Evolutionary conservation across 495 filamentous ascomycete genomes (phyloP).

Genomic region (Penicillium silybi): DNA sequence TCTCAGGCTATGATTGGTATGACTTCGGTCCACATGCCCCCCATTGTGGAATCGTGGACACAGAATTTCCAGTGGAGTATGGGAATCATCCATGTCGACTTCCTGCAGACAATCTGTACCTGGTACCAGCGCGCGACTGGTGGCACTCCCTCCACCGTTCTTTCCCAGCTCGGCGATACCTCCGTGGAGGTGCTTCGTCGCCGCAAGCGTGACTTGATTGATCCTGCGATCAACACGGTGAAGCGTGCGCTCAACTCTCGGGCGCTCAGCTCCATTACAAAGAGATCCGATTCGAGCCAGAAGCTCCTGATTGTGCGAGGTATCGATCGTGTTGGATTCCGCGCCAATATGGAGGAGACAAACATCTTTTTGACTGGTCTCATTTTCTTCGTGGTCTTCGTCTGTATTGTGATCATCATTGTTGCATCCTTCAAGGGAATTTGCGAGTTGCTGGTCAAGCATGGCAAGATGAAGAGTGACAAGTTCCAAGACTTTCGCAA

Average conservation of each 20-base stretch:
- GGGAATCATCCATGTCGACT: conserved; percentile 87
- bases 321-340: conserved; percentile 88
- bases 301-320: conserved; percentile 71
- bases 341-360: conserved; percentile 76
- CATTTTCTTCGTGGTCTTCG: conserved; percentile 83
- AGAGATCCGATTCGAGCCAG: conserved; percentile 42
- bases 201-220: conserved; percentile 39
- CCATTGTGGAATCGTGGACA: conserved; percentile 89
- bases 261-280: conserved; percentile 33
- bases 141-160: conserved; percentile 75
- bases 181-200: conserved; percentile 87
- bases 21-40: conserved; percentile 78
- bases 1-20: conserved; percentile 94
- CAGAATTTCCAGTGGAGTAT: conserved; percentile 99
- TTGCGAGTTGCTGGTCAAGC: conserved; percentile 68
- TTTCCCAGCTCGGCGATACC: conserved; percentile 66
- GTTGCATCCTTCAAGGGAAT: conserved; percentile 77
- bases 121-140: conserved; percentile 97
- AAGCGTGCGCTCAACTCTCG: conserved; percentile 42
- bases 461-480: conserved; percentile 76
- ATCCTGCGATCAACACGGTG: conserved; percentile 37
- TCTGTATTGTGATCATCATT: conserved; percentile 63
- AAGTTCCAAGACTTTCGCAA: conserved; percentile 93
- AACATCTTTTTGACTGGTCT: conserved; percentile 94
- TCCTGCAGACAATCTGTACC: conserved; percentile 82